Evolutionary conservation across 768 basidiomycete genomes (phyloP).

Genomic region (Rhodotorula taiwanensis): DNA sequence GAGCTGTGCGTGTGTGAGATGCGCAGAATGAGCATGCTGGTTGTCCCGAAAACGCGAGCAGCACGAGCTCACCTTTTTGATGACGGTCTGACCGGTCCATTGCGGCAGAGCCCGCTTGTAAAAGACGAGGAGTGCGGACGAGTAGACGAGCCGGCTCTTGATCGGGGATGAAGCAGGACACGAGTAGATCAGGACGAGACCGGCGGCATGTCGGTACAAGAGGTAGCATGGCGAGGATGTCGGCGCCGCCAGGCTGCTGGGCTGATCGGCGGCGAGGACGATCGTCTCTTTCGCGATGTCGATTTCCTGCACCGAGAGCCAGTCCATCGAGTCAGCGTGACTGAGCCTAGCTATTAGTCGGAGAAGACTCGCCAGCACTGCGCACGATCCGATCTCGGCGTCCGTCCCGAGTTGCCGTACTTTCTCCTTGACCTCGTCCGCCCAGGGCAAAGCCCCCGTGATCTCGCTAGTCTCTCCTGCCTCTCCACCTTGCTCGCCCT

Average conservation of each 20-base stretch:
- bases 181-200: constrained; percentile 82
- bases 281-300: constrained; percentile 61
- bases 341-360: constrained; percentile 56
- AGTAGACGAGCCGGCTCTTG: constrained; percentile 83
- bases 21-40: too few species aligned
- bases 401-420: constrained; percentile 55
- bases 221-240: constrained; percentile 15
- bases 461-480: neutral
- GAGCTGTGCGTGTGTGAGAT: constrained; percentile 52
- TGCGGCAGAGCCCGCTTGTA: constrained; percentile 51
- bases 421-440: constrained; percentile 58
- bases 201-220: constrained; percentile 43
- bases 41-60: constrained; percentile 5
- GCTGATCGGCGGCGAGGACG: constrained; percentile 57
- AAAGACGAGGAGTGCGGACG: constrained; percentile 60
- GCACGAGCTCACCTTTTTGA: constrained; percentile 46
- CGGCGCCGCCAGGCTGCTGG: constrained; percentile 37
- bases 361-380: constrained; percentile 44
- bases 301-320: constrained; percentile 52
- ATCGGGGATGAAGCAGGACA: constrained; percentile 75
- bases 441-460: constrained; percentile 50
- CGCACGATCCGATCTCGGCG: constrained; percentile 38
- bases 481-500: neutral
- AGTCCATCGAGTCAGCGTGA: constrained; percentile 15
- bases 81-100: constrained; percentile 49